These are phyloP conservation scores for Rhodocollybia butyracea DNA, from an alignment of 768 basidiomycete species.

Conservation along the genomic window DNA sequence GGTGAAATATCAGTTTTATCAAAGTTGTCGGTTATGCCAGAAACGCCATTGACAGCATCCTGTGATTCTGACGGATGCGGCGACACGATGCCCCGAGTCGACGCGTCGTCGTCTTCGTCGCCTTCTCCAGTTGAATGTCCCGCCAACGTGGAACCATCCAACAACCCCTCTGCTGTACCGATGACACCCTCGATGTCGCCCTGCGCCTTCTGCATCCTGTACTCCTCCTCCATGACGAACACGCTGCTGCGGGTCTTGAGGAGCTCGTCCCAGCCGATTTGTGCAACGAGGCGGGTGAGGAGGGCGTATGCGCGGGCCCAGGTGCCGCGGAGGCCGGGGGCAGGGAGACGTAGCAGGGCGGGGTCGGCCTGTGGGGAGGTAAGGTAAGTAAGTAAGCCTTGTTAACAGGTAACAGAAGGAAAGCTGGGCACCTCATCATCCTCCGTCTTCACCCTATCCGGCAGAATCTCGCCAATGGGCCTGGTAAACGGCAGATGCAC, in stretches of 20 bases:
- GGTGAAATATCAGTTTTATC: too few relatives aligned
- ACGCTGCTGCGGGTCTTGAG: slow-evolving; percentile 91
- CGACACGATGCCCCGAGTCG: slow-evolving; percentile 59
- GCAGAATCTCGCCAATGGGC: slow-evolving; percentile 86
- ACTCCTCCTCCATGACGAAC: slow-evolving; percentile 99
- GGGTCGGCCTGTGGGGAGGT: slow-evolving; percentile 70
- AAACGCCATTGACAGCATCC: background rate
- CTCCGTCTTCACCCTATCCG: slow-evolving; percentile 75
- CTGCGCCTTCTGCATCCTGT: slow-evolving; percentile 92
- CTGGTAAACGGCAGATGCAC: slow-evolving; percentile 85
- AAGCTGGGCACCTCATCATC: slow-evolving; percentile 68
- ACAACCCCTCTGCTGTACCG: slow-evolving; percentile 57
- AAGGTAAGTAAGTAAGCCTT: background rate
- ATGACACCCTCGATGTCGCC: slow-evolving; percentile 50
- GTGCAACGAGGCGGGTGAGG: slow-evolving; percentile 84
- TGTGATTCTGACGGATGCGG: slow-evolving; percentile 28
- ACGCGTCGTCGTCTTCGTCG: slow-evolving; percentile 63
- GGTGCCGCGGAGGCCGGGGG: slow-evolving; percentile 91
- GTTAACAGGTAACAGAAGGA: background rate
- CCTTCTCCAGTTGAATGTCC: slow-evolving; percentile 14
- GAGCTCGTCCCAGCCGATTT: slow-evolving; percentile 98
- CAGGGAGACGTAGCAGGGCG: slow-evolving; percentile 90
- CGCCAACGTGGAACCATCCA: slow-evolving; percentile 21
- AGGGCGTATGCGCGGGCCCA: slow-evolving; percentile 94
- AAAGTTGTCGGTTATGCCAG: too few relatives aligned